phyloP scores from a whole-genome alignment of 148 eudicot genomes.

The Rhododendron henanense region DNA sequence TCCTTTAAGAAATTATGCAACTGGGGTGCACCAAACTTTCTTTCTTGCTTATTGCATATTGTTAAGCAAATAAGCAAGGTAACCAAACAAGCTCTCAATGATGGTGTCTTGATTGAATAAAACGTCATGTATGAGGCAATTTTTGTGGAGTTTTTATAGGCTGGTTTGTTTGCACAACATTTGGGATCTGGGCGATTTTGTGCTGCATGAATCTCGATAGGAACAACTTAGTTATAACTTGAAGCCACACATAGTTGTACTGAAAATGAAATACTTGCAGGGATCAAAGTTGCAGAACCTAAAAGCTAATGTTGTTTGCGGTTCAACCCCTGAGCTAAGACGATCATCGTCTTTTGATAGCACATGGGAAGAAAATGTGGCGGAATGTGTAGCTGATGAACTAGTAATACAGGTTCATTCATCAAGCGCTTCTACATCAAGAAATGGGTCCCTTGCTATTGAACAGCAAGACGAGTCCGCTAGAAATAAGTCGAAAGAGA shows the following conservation, averaged over 20 bases:
- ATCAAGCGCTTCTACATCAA: constrained; percentile 40
- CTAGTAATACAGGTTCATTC: constrained; percentile 67
- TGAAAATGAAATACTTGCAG: constrained; percentile 28
- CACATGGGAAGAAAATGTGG: constrained; percentile 89
- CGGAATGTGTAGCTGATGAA: constrained; percentile 84
- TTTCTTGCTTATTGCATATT: not conserved
- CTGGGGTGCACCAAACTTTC: not conserved
- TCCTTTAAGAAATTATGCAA: not conserved
- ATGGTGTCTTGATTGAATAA: not conserved
- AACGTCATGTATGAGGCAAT: not conserved
- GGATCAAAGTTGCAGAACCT: constrained; percentile 44
- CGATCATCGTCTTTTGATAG: constrained; percentile 87
- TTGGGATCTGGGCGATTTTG: not conserved
- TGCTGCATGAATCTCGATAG: not conserved
- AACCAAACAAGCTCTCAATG: not conserved
- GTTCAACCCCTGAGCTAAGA: constrained; percentile 62
- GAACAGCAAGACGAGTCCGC: constrained; percentile 70
- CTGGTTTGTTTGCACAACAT: constrained; percentile 7
- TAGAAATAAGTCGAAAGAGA: constrained; percentile 57
- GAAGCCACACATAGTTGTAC: not conserved
- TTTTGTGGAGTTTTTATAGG: not conserved
- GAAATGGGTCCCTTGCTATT: constrained; percentile 31
- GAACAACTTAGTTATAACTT: not conserved
- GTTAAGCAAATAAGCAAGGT: not conserved
- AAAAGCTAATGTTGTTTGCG: constrained; percentile 40